Evolutionary conservation across 306 rosid genomes (phyloP).

Genomic region (Dalbergia oliveri): DNA sequence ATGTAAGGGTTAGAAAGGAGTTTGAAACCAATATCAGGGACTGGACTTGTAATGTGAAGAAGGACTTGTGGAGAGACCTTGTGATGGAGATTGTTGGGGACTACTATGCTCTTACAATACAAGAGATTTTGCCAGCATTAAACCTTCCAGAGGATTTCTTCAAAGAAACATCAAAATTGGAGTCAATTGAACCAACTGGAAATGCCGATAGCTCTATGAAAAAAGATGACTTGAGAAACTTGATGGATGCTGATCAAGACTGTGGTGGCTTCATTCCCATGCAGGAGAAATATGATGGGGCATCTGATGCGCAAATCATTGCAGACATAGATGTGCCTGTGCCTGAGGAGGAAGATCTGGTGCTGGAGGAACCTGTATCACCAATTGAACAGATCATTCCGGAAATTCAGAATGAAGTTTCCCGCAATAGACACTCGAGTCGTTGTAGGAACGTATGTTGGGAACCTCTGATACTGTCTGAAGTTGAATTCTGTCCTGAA

Average conservation of each 20-base stretch:
- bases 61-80: conserved; percentile 70
- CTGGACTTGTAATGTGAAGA: conserved; percentile 67
- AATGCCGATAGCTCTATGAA: conserved; percentile 34
- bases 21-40: conserved; percentile 57
- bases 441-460: conserved; percentile 20
- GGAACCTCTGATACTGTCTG: conserved; percentile 49
- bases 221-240: conserved; percentile 4
- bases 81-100: conserved; percentile 63
- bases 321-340: not conserved
- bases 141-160: conserved; percentile 48
- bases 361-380: conserved; percentile 33
- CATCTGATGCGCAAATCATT: not conserved
- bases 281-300: conserved; percentile 43
- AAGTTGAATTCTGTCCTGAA: conserved; percentile 56
- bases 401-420: conserved; percentile 40
- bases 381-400: conserved; percentile 29
- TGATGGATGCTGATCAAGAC: conserved; percentile 38
- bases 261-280: not conserved
- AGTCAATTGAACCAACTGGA: conserved; percentile 43
- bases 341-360: conserved; percentile 31
- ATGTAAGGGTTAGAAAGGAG: conserved; percentile 55
- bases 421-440: not conserved
- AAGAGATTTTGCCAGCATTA: conserved; percentile 49
- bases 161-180: conserved; percentile 36
- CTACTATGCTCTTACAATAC: conserved; percentile 51